Evolutionary conservation across 345 rosid genomes (phyloP), one percentile per base, ranked within the genome.

Genomic region (Abelmoschus esculentus): DNA sequence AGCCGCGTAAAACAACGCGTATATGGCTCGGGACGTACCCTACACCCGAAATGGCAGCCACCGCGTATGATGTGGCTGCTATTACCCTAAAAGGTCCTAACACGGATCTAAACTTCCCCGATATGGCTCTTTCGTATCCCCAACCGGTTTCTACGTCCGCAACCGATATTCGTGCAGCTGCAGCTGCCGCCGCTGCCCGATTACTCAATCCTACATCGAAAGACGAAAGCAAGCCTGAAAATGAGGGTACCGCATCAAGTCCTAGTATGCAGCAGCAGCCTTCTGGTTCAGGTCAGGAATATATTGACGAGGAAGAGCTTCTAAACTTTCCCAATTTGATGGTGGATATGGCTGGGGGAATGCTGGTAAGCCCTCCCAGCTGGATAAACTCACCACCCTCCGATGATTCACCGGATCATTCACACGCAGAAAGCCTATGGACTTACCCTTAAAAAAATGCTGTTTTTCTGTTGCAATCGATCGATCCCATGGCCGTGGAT

Each of bases 21-120:
- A 82, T 87, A 12, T 89, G 96, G 96, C 79, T 89, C 1, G 96
- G 96, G 4, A 86, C 93, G 14, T 86, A 86, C 40, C 81, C 88
- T 1, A 85, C 84, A 2, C 84, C 90, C 26, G 92, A 87, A 73
- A 89, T 89, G 96, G 96, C 92, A 1, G 96, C 92, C 1, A 81
- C 92, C 0, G 96, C 96, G 1, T 87, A 89, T 46, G 92, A 89
- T 69, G 92, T 80, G 73, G 92, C 96, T 6, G 89, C 92, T 4
- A 64, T 89, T 4, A 83, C 92, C n/a, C 80, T 89, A 15, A 89
- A 89, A 69, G 96, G 92, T 6, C 72, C 85, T 7, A 84, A 84
- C 44, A 69, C 89, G 4, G 76, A 74, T 19, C 74, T 89, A 11
- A 89, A 87, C 55, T 87, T 89, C 64, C 89, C 92, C 0, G 80